phyloP scores from a whole-genome alignment of 257 asterid species.

The Datura wrightii region DNA sequence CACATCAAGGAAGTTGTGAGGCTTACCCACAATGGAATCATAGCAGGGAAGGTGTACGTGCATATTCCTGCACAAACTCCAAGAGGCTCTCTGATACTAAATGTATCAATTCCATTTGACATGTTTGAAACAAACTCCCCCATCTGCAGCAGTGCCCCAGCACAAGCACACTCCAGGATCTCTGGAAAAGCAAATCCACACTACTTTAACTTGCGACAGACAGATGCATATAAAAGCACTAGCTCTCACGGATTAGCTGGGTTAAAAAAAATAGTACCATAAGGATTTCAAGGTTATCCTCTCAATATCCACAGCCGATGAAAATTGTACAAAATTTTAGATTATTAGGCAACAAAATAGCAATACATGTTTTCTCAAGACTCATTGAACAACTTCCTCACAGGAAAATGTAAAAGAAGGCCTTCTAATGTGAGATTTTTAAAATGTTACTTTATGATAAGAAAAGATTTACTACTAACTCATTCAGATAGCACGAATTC shows the following conservation, averaged over 20 bases:
- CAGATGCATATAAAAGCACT: not conserved
- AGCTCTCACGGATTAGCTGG: not conserved
- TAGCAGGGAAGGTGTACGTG: conserved; percentile 96
- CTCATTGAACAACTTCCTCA: not conserved
- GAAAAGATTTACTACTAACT: not conserved
- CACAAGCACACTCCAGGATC: conserved; percentile 98
- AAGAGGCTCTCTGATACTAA: conserved; percentile 87
- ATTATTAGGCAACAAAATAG: not conserved
- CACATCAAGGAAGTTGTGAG: not conserved
- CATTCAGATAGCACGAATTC: conserved; percentile 24
- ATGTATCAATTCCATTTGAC: conserved; percentile 84
- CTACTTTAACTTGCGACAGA: not conserved
- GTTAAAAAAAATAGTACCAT: not conserved
- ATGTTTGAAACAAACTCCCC: conserved; percentile 89
- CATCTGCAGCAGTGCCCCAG: conserved; percentile 94
- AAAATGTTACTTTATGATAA: not conserved
- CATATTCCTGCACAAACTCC: conserved; percentile 99
- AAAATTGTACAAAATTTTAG: not conserved
- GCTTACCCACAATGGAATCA: conserved; percentile 97
- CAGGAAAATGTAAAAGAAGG: not conserved
- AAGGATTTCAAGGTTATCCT: not conserved
- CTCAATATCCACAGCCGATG: not conserved
- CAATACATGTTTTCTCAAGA: not conserved
- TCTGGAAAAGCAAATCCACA: conserved; percentile 53
- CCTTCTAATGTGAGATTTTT: not conserved